Evolutionary conservation across 306 rosid genomes (phyloP).

Genomic region (Ochetophila trinervis): DNA sequence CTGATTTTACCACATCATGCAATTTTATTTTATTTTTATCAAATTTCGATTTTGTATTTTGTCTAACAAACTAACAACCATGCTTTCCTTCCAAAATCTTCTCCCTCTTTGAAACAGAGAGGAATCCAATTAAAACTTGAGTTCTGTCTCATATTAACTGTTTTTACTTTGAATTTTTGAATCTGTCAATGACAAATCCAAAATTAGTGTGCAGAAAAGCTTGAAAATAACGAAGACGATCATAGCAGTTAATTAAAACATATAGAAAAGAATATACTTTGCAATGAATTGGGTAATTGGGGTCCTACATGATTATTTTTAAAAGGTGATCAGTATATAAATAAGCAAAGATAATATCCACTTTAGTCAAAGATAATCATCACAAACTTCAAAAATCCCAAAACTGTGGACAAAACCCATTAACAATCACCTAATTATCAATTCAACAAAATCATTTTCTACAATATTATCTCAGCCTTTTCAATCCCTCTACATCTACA

Average conservation of each 20-base stretch:
- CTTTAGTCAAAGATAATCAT: constrained; percentile 24
- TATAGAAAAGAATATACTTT: constrained; percentile 29
- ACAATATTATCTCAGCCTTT: constrained; percentile 30
- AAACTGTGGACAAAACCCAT: constrained; percentile 34
- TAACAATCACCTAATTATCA: constrained; percentile 27
- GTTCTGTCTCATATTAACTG: too few species aligned
- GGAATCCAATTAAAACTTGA: too few species aligned
- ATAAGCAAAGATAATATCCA: constrained; percentile 20
- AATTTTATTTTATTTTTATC: too few species aligned
- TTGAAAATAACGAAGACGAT: neutral
- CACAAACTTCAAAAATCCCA: constrained; percentile 27
- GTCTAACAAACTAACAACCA: too few species aligned
- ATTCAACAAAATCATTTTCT: constrained; percentile 43
- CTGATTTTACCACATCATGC: too few species aligned
- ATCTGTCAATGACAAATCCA: neutral
- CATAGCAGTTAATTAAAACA: constrained; percentile 21
- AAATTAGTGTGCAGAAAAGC: too few species aligned
- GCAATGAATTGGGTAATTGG: constrained; percentile 22
- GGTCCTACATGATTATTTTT: constrained; percentile 27
- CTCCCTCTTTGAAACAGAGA: too few species aligned
- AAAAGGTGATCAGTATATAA: constrained; percentile 11
- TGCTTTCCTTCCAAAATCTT: too few species aligned
- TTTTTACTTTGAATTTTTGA: neutral
- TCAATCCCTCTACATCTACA: constrained; percentile 26
- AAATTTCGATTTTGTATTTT: too few species aligned